Evolutionary conservation across 2,329 filamentous ascomycete species (phyloP).

Genomic region (Phialocephala sp.): DNA sequence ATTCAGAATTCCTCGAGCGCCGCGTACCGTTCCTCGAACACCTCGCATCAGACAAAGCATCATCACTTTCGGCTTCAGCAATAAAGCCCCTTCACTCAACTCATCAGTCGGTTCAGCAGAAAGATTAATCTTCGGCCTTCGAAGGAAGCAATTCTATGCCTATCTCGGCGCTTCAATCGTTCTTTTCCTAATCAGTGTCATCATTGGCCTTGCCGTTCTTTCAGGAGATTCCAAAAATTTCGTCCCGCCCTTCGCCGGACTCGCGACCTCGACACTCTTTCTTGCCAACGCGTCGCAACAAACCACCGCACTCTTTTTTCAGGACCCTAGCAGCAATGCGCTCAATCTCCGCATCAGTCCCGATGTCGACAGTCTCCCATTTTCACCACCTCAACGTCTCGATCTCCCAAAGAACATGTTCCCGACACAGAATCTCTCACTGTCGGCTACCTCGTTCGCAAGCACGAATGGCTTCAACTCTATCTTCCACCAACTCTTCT

Average conservation of each 20-base stretch:
- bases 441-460: slow-evolving; percentile 16
- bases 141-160: slow-evolving; percentile 8
- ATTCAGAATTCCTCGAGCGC: background rate
- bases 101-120: background rate
- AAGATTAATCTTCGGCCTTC: slow-evolving; percentile 6
- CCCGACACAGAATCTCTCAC: slow-evolving; percentile 12
- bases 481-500: slow-evolving; percentile 18
- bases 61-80: background rate
- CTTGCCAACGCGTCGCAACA: slow-evolving; percentile 7
- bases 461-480: slow-evolving; percentile 3
- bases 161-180: slow-evolving; percentile 4
- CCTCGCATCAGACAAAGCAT: background rate
- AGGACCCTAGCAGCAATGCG: slow-evolving; percentile 4
- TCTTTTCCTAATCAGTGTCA: slow-evolving; percentile 6
- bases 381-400: slow-evolving; percentile 10
- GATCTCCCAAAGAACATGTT: background rate
- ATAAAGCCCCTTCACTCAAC: slow-evolving; percentile 2
- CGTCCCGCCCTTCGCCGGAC: slow-evolving; percentile 8
- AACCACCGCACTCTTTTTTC: slow-evolving; percentile 14
- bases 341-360: slow-evolving; percentile 13
- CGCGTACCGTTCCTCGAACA: background rate
- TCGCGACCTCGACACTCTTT: slow-evolving; percentile 12
- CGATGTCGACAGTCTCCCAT: slow-evolving; percentile 3
- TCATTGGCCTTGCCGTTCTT: slow-evolving; percentile 4
- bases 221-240: background rate